Conservation (phyloP, 2,329 filamentous ascomycete species). For the Aspergillus carbonarius region DNA sequence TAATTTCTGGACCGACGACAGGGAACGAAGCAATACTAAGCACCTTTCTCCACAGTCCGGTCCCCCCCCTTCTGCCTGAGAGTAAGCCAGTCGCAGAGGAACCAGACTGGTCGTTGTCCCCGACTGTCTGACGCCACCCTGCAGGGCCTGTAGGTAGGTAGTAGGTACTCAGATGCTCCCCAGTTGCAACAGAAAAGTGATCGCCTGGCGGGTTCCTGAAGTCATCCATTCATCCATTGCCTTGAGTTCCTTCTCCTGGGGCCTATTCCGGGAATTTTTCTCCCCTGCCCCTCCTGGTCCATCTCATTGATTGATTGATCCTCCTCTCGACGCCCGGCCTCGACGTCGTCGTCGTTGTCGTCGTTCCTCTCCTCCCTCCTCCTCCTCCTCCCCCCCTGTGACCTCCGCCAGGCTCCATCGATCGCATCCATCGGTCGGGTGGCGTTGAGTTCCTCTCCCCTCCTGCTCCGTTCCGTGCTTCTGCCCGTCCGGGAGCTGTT, state of each 20-base stretch:
- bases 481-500: neutral
- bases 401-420: slow-evolving; percentile 4
- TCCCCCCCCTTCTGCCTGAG: neutral
- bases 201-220: neutral
- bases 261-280: slow-evolving; percentile 11
- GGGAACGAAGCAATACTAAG: slow-evolving; percentile 13
- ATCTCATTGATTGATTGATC: neutral
- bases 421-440: slow-evolving; percentile 12
- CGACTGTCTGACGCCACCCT: slow-evolving; percentile 4
- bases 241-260: neutral
- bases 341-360: no score
- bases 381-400: neutral
- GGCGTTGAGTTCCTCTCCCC: slow-evolving; percentile 9
- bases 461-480: neutral
- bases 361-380: neutral
- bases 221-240: neutral
- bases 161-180: neutral
- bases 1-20: slow-evolving; percentile 5
- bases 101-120: neutral
- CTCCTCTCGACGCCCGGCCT: no score
- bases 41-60: slow-evolving; percentile 13
- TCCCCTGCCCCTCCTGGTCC: slow-evolving; percentile 8
- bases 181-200: neutral
- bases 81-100: neutral
- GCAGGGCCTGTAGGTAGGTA: neutral